phyloP scores from a whole-genome alignment of 1,284 basidiomycete species.

The Puccinia triticina region DNA sequence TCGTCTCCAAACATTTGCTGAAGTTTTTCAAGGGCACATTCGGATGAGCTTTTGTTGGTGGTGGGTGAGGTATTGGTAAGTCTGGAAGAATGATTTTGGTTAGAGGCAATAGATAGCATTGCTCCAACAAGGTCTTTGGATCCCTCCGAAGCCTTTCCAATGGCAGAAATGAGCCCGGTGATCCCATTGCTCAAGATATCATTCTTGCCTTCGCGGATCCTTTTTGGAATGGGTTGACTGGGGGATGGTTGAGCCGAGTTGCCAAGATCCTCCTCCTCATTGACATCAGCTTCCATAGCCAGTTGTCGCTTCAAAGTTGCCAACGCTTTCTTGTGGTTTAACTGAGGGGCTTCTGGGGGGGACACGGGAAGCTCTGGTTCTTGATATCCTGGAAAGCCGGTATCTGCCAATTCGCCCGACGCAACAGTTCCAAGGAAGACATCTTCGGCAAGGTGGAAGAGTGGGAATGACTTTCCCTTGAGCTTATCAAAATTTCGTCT shows the following conservation, averaged over 20 bases:
- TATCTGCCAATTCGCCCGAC: too few species aligned
- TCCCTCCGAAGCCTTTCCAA: not conserved
- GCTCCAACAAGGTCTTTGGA: not conserved
- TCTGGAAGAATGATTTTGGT: not conserved
- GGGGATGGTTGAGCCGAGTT: too few species aligned
- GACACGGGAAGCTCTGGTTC: too few species aligned
- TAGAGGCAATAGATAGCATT: not conserved
- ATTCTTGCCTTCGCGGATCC: too few species aligned
- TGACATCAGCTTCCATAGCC: too few species aligned
- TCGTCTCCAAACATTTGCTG: not conserved
- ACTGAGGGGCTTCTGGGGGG: too few species aligned
- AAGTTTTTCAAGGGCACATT: not conserved
- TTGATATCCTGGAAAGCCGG: too few species aligned
- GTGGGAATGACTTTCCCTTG: not conserved
- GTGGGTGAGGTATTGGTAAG: not conserved
- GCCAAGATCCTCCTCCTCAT: too few species aligned
- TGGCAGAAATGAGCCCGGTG: not conserved
- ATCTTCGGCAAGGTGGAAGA: not conserved
- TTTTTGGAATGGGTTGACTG: too few species aligned
- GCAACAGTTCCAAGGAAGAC: not conserved
- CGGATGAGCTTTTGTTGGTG: not conserved
- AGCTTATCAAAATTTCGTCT: not conserved
- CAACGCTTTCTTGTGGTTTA: too few species aligned
- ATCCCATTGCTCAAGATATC: not conserved
- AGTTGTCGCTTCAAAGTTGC: too few species aligned